Evolutionary conservation across 2,329 filamentous ascomycete genomes (phyloP), one percentile per base, ranked within the genome.

Genomic region (Alternaria postmessia): DNA sequence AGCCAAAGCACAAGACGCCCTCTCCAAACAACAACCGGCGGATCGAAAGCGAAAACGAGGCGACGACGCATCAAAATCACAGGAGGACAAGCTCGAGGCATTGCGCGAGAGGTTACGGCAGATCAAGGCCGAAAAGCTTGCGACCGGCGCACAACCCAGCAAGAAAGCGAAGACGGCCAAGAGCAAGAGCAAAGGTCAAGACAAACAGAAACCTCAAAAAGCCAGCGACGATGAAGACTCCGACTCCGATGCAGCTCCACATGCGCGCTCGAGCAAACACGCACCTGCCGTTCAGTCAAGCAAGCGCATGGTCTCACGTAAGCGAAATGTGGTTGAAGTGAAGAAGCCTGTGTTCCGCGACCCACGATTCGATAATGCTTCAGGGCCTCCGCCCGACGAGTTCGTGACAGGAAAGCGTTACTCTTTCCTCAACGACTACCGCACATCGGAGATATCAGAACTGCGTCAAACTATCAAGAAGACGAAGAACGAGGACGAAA

Each of bases 341-440:
- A 84, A 86, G 58, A 92, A 91, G 74, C 81, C 85, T 1, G 68
- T 68, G 39, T 78, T 82, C 42, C 90, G 94, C 55, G 95, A 99
- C 78, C 95, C 95, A 18, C 90, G 95, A 51, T 99, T 99, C 81
- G 92, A 95, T 64, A 85, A 89, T 0, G 76, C 89, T 12, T 78
- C 84, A 39, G 84, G 87, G 58, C 79, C 77, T 16, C 77, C 83
- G 16, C 71, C 75, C 22, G 87, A 91, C 74, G 86, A 86, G 74
- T 79, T 81, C 51, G 86, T 86, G 65, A 79, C 89, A 34, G 86
- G 86, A 61, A 89, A 88, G 67, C 91, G 93, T 34, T 99, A 99
- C 80, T 85, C 88, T 3, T 99, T 99, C 81, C 82, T 99, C 52
- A 88, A 94, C 69, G 90, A 92, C 63, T 98, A 98, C 81, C 88